Evolutionary conservation across 1,284 basidiomycete genomes (phyloP).

Genomic region (Cryptococcus deneoformans): DNA sequence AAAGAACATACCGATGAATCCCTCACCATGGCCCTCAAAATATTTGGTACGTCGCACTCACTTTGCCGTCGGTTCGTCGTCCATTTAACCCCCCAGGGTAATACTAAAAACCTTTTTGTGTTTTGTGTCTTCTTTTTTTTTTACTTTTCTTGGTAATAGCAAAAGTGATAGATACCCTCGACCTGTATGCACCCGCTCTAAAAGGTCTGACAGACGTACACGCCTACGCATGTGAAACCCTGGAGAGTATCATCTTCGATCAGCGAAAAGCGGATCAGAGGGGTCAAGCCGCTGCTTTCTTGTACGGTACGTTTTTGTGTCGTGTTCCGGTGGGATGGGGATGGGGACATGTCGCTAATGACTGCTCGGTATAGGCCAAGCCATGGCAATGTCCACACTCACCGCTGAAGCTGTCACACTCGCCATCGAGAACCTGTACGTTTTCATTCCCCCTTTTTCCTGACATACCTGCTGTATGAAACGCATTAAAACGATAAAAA

Average conservation of each 20-base stretch:
- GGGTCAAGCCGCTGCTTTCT: constrained; percentile 21
- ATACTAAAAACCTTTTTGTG: neutral
- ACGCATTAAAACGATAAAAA: neutral
- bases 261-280: constrained; percentile 12
- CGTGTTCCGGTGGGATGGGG: too few species aligned
- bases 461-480: neutral
- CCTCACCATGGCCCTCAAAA: constrained; percentile 18
- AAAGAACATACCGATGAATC: constrained; percentile 14
- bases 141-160: constrained; percentile 12
- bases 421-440: constrained; percentile 30
- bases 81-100: too few species aligned
- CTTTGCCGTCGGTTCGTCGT: too few species aligned
- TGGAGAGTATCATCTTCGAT: constrained; percentile 33
- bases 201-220: constrained; percentile 36
- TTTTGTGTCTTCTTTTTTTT: neutral
- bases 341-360: too few species aligned
- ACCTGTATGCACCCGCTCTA: constrained; percentile 27
- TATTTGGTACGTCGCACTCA: constrained; percentile 18
- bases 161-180: constrained; percentile 33
- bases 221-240: constrained; percentile 24
- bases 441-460: neutral
- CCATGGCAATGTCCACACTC: constrained; percentile 30
- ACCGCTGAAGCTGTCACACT: constrained; percentile 26
- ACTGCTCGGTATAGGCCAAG: constrained; percentile 31
- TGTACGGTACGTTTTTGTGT: constrained; percentile 26